Percentiles rank a stretch among this genome's conserved stretches.
Evolutionary conservation across 2,329 filamentous ascomycete species (phyloP).

Genomic region (Mycogone perniciosa): DNA sequence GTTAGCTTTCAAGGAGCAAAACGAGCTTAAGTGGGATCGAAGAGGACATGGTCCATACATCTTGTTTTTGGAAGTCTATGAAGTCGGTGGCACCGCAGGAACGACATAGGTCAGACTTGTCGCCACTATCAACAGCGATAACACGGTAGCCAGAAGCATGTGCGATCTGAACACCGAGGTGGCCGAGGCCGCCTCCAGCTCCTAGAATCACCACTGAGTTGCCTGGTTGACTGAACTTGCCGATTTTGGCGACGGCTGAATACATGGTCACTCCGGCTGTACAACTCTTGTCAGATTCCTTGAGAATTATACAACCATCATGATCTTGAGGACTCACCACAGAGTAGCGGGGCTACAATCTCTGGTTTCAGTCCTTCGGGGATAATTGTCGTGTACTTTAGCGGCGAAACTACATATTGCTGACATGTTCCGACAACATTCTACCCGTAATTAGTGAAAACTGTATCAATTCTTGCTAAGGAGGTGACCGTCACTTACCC

Average conservation of each 20-base stretch:
- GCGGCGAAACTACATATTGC: slow-evolving; percentile 5
- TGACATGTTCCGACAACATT: slow-evolving; percentile 3
- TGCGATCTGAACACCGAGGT: slow-evolving; percentile 1
- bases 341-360: slow-evolving; percentile 6
- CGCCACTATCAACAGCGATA: slow-evolving; percentile 1
- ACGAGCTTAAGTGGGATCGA: no score
- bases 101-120: slow-evolving; percentile 3
- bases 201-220: slow-evolving; percentile 5
- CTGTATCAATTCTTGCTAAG: no score
- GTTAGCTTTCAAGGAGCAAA: background rate
- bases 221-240: slow-evolving; percentile 1
- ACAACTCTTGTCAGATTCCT: background rate
- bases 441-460: background rate
- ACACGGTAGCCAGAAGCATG: background rate
- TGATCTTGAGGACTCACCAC: background rate
- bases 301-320: background rate
- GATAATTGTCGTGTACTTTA: slow-evolving; percentile 1
- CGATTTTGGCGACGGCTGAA: background rate
- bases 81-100: slow-evolving; percentile 4
- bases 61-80: slow-evolving; percentile 1
- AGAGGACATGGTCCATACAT: background rate
- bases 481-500: background rate
- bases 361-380: slow-evolving; percentile 3
- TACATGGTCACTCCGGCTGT: slow-evolving; percentile 6
- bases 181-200: slow-evolving; percentile 5